Percentiles rank a stretch among this genome's conserved stretches.
phyloP scores from a whole-genome alignment of 2,329 filamentous ascomycete species.

The Aspergillus ustus region DNA sequence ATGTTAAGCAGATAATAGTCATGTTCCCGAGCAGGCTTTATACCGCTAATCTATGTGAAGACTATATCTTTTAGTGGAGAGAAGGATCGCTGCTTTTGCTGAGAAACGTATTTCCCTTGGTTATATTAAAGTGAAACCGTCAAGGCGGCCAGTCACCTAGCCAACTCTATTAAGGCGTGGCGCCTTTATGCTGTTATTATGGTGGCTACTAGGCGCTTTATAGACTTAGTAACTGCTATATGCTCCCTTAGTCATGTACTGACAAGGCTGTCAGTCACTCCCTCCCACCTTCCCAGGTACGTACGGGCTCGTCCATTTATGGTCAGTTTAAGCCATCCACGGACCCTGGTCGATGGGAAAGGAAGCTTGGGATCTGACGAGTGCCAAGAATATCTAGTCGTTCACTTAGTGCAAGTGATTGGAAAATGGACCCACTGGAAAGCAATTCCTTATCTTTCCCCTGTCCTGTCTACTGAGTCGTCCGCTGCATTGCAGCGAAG shows the following conservation, averaged over 20 bases:
- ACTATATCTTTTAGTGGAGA: not conserved
- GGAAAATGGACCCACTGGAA: not conserved
- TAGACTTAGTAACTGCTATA: conserved; percentile 9
- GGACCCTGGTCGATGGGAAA: not conserved
- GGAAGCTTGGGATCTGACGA: not conserved
- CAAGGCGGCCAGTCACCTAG: not conserved
- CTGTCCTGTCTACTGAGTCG: not conserved
- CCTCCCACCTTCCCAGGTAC: conserved; percentile 8
- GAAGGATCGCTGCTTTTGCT: not conserved
- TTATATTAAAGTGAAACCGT: not conserved
- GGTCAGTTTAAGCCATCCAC: conserved; percentile 1
- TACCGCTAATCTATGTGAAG: too few species aligned
- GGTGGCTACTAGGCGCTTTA: conserved; percentile 9
- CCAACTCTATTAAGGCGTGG: conserved; percentile 2
- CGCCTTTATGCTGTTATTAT: not conserved
- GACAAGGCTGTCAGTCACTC: conserved; percentile 8
- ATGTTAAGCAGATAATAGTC: too few species aligned
- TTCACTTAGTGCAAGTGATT: not conserved
- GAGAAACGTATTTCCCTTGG: conserved; percentile 1
- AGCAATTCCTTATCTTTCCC: conserved; percentile 2
- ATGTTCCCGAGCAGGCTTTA: not conserved
- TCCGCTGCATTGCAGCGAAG: not conserved
- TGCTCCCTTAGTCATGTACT: conserved; percentile 10
- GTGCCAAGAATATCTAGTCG: not conserved
- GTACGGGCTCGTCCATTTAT: conserved; percentile 1